phyloP scores from a whole-genome alignment of 1,139 yeast species.

The Scheffersomyces segobiensis region DNA sequence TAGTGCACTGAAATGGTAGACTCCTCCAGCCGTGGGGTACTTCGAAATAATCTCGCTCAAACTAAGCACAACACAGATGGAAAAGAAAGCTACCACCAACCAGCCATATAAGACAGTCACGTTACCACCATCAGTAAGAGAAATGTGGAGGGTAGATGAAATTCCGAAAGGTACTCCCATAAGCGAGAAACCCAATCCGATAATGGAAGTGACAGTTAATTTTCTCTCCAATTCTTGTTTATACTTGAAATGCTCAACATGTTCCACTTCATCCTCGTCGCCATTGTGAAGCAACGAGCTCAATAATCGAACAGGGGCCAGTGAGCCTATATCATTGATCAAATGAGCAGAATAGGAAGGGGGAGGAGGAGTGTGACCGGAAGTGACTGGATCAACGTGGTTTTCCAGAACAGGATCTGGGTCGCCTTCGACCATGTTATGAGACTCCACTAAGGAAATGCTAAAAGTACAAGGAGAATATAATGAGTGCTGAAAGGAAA shows the following conservation, averaged over 20 bases:
- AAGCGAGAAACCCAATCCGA: slow-evolving; percentile 72
- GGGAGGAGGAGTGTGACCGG: neutral
- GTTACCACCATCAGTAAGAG: slow-evolving; percentile 71
- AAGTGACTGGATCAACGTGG: neutral
- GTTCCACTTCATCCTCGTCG: slow-evolving; percentile 52
- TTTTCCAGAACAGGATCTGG: neutral
- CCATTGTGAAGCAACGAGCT: slow-evolving; percentile 17
- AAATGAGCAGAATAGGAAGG: neutral
- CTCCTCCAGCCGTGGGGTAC: slow-evolving; percentile 74
- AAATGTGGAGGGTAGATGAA: slow-evolving; percentile 68
- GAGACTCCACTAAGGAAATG: slow-evolving; percentile 1
- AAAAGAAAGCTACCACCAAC: slow-evolving; percentile 60
- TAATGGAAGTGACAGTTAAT: slow-evolving; percentile 63
- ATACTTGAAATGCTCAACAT: slow-evolving; percentile 68
- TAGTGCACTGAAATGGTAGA: slow-evolving; percentile 74
- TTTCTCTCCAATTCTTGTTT: slow-evolving; percentile 68
- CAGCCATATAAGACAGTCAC: slow-evolving; percentile 73
- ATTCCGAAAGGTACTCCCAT: slow-evolving; percentile 82
- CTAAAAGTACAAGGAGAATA: neutral
- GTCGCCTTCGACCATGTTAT: neutral
- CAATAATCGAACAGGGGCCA: neutral
- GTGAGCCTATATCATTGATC: neutral
- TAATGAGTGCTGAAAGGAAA: neutral
- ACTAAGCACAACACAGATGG: slow-evolving; percentile 63
- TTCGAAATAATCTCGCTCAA: slow-evolving; percentile 72